Conservation (phyloP, 441 rosid species). For the Brassica balearica region DNA sequence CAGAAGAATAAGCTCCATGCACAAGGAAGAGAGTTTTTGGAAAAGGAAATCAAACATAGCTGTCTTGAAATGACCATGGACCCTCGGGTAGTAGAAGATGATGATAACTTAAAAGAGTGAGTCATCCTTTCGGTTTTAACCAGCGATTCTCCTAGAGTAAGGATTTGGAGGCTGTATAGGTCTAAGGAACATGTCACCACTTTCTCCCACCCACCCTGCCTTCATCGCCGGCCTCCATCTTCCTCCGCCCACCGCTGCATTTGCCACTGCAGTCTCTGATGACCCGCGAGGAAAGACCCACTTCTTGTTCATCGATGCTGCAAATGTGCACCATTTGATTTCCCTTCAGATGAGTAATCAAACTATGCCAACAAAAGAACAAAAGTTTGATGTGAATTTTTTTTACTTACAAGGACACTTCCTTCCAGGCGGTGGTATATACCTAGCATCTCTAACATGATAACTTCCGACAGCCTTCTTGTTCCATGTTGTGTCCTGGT, state of each 20-base stretch:
- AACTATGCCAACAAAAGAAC: neutral
- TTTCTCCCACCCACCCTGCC: constrained; percentile 73
- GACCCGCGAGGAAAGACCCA: constrained; percentile 44
- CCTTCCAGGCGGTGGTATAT: constrained; percentile 75
- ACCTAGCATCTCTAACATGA: constrained; percentile 57
- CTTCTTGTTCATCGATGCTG: constrained; percentile 55
- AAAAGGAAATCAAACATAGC: neutral
- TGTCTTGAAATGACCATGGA: constrained; percentile 4
- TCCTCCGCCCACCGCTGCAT: constrained; percentile 53
- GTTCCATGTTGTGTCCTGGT: constrained; percentile 60
- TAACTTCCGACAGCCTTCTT: constrained; percentile 51
- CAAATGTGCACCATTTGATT: constrained; percentile 2
- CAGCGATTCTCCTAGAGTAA: constrained; percentile 63
- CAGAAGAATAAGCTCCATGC: neutral
- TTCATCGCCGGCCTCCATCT: constrained; percentile 59
- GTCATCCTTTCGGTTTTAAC: constrained; percentile 44
- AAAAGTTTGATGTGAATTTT: neutral
- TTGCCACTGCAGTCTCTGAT: constrained; percentile 61
- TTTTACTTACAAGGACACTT: constrained; percentile 76
- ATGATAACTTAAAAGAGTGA: neutral
- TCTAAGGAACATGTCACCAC: constrained; percentile 58
- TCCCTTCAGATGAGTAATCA: neutral
- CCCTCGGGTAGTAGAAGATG: neutral
- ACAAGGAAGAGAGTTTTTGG: neutral
- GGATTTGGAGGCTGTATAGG: constrained; percentile 59